Base-by-base conservation (phyloP, 768 basidiomycete genomes). In the Phaffia australis region DNA sequence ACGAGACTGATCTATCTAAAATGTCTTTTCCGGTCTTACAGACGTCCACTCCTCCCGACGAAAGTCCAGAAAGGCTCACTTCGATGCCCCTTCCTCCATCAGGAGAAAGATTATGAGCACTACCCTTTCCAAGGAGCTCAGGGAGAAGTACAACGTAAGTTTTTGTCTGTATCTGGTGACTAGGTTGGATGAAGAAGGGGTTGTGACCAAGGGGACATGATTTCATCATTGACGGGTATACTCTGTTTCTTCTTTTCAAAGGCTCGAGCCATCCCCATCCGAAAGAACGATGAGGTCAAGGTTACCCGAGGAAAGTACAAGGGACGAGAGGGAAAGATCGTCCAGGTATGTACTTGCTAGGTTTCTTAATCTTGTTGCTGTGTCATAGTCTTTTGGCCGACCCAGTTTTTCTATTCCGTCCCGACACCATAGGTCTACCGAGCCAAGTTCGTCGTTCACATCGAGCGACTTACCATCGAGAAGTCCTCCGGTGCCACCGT, bases 51-150 rank as follows among this genome's bases (percentile, higher is more conserved):
- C 66, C 54, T 68, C 66, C 75, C 86, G 92, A 78, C 89, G 95
- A 84, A 98, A 97, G 85, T 84, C 87, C 74, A 90, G 92, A 81
- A 97, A 95, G 85, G 88, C 88, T 72, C 95, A 99, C 83, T 97
- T 98, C 80, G 82, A 82, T 62, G 94, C 94, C 52, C 89, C 94
- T 59, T 97, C 94, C 55, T 91, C 89, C 58, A 81, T 89, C 74
- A 89, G 94, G 78, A 87, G 95, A 78, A 92, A 89, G 81, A 92
- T 98, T 74, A 97, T 99, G 95, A 91, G 89, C 71, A 90, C 94
- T 66, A 81, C 92, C 60, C 85, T 99, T 68, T 86, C 88, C 69
- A 97, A 95, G 82, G 94, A 97, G 74, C 86, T 99, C 73, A 85
- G 92, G 71, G 80, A 77, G 77, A 90, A 97, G 81, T 81, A 98